Evolutionary conservation across 2,329 filamentous ascomycete species (phyloP).

Genomic region (Atkinsonella hypoxylon): DNA sequence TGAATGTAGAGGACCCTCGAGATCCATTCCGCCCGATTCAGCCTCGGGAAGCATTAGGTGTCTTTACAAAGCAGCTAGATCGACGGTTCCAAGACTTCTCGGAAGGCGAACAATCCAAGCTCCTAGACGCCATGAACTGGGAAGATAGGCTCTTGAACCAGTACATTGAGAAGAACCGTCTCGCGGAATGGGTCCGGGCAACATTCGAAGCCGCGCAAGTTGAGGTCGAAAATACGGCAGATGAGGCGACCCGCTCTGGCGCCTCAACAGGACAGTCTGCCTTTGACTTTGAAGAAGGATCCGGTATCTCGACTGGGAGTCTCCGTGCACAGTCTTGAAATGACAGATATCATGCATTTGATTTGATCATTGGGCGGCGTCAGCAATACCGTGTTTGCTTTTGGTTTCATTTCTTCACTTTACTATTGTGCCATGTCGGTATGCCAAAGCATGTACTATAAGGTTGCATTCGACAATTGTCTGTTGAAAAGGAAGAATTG

Average conservation of each 20-base stretch:
- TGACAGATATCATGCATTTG: background rate
- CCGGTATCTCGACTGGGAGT: background rate
- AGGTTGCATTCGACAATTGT: background rate
- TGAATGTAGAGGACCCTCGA: conserved; percentile 27
- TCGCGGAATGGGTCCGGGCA: conserved; percentile 53
- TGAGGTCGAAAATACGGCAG: conserved; percentile 20
- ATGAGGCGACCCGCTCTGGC: conserved; percentile 17
- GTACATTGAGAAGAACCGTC: conserved; percentile 53
- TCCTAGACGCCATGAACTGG: conserved; percentile 58
- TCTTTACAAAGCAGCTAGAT: conserved; percentile 49
- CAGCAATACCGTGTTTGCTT: background rate
- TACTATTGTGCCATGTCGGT: background rate
- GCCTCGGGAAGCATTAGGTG: conserved; percentile 44
- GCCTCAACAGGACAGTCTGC: background rate
- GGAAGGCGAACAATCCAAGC: conserved; percentile 50
- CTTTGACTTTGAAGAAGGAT: background rate
- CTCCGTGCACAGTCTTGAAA: background rate
- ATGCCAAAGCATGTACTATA: background rate
- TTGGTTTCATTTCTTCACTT: background rate
- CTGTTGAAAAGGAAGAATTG: background rate
- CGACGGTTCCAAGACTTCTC: conserved; percentile 48
- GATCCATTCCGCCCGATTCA: conserved; percentile 32
- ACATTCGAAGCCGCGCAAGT: conserved; percentile 26
- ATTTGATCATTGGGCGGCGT: background rate
- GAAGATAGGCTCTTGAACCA: conserved; percentile 57